These are phyloP conservation scores for Apiospora marii DNA, from an alignment of 2,329 filamentous ascomycete genomes.

Conservation along the genomic window DNA sequence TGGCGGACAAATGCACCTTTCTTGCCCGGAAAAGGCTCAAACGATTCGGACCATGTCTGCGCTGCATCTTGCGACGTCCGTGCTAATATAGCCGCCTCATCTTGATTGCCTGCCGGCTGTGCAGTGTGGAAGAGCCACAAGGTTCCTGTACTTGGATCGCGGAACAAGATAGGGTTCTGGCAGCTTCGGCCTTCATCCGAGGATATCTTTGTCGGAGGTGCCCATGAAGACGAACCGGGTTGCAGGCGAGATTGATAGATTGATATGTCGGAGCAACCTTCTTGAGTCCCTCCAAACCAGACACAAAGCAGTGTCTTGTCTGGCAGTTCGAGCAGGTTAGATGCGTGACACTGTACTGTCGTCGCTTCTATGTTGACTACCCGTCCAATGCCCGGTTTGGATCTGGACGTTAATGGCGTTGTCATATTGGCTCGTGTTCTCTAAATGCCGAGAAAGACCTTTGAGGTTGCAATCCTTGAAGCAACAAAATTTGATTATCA, in stretches of 20 bases:
- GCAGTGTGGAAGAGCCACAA: slow-evolving; percentile 55
- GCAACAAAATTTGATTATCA: neutral
- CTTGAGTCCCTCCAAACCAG: slow-evolving; percentile 56
- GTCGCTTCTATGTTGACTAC: slow-evolving; percentile 43
- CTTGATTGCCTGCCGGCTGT: slow-evolving; percentile 53
- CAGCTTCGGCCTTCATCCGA: slow-evolving; percentile 50
- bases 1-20: slow-evolving; percentile 52
- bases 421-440: neutral
- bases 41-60: slow-evolving; percentile 45
- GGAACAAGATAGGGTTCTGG: slow-evolving; percentile 54
- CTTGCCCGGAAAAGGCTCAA: slow-evolving; percentile 42
- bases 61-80: slow-evolving; percentile 46
- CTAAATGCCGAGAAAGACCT: neutral
- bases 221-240: slow-evolving; percentile 43
- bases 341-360: slow-evolving; percentile 54
- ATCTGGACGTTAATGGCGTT: neutral
- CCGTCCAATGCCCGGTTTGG: slow-evolving; percentile 17
- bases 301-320: slow-evolving; percentile 51
- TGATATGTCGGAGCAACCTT: slow-evolving; percentile 53
- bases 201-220: slow-evolving; percentile 45
- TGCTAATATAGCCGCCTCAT: slow-evolving; percentile 48
- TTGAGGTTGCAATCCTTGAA: neutral
- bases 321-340: slow-evolving; percentile 50
- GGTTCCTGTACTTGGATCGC: slow-evolving; percentile 41
- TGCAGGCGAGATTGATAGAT: slow-evolving; percentile 50